Percentiles rank a stretch among this genome's conserved stretches.
These are phyloP conservation scores for Agaricus blazei DNA, from an alignment of 768 basidiomycete species.

Conservation along the genomic window DNA sequence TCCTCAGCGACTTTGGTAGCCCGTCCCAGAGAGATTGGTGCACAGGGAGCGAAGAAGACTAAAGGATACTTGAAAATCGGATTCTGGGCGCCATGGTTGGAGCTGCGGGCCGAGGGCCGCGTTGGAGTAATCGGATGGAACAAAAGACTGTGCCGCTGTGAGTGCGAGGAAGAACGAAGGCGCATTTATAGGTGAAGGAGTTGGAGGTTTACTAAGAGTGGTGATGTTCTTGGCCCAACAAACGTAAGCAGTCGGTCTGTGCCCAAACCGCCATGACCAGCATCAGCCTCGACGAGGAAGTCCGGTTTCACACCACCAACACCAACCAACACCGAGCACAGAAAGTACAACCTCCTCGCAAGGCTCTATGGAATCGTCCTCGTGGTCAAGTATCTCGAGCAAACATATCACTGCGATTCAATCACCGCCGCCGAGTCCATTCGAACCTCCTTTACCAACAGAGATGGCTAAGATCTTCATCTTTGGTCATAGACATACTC, in stretches of 20 bases:
- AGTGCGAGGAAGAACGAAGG: background rate
- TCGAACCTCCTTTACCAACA: background rate
- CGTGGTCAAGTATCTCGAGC: slow-evolving; percentile 89
- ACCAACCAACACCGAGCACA: slow-evolving; percentile 76
- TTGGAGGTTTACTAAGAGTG: too few relatives aligned
- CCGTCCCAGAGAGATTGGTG: background rate
- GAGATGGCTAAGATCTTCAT: slow-evolving; percentile 22
- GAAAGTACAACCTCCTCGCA: slow-evolving; percentile 83
- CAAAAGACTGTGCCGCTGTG: slow-evolving; percentile 6
- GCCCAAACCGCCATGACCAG: slow-evolving; percentile 1
- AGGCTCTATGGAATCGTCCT: slow-evolving; percentile 90
- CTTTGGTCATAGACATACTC: slow-evolving; percentile 69
- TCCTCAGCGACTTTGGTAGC: slow-evolving; percentile 8
- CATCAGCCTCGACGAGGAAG: slow-evolving; percentile 82
- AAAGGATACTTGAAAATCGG: background rate
- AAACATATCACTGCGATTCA: slow-evolving; percentile 91
- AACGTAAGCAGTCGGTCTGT: too few relatives aligned
- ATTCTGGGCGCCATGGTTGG: slow-evolving; percentile 7
- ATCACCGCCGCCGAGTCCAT: slow-evolving; percentile 88
- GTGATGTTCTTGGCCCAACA: too few relatives aligned
- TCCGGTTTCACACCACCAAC: slow-evolving; percentile 60
- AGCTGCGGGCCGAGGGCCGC: background rate
- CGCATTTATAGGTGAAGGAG: background rate
- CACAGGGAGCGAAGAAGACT: background rate
- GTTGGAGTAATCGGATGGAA: background rate